Evolutionary conservation across 352 stramenopile species (phyloP).

Genomic region (Phytophthora palmivora): DNA sequence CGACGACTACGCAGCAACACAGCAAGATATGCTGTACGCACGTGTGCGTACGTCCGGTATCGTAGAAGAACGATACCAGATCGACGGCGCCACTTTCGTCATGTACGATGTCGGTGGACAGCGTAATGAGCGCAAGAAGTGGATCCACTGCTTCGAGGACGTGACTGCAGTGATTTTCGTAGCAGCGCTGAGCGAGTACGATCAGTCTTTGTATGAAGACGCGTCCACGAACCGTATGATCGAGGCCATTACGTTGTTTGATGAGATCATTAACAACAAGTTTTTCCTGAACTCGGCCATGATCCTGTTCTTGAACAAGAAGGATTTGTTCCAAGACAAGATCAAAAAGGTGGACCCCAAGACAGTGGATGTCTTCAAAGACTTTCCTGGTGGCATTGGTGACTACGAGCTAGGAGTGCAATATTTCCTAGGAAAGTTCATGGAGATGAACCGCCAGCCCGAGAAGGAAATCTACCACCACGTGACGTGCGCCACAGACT

Average conservation of each 20-base stretch:
- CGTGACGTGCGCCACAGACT: conserved; percentile 97
- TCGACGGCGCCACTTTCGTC: conserved; percentile 96
- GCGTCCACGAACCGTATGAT: conserved; percentile 95
- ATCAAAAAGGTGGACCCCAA: conserved; percentile 95
- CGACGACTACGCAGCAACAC: conserved; percentile 92
- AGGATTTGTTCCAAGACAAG: conserved; percentile 97
- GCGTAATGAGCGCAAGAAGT: conserved; percentile 97
- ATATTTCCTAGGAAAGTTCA: conserved; percentile 95
- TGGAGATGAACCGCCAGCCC: conserved; percentile 93
- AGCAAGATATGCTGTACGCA: conserved; percentile 97
- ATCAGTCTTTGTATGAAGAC: conserved; percentile 96
- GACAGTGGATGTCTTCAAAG: conserved; percentile 89
- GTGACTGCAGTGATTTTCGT: conserved; percentile 98
- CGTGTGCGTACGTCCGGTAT: conserved; percentile 95
- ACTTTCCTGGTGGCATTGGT: conserved; percentile 86
- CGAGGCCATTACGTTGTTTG: conserved; percentile 95
- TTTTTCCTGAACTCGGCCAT: conserved; percentile 94
- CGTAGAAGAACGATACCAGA: conserved; percentile 95
- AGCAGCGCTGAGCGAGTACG: conserved; percentile 94
- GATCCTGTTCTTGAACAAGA: conserved; percentile 98
- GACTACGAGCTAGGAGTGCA: conserved; percentile 90
- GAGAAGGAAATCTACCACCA: conserved; percentile 95
- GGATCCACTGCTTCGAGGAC: conserved; percentile 98
- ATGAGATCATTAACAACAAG: conserved; percentile 96
- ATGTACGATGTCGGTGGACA: conserved; percentile 98